Base-by-base conservation (phyloP, 768 basidiomycete species). In the Clavulina sp. region DNA sequence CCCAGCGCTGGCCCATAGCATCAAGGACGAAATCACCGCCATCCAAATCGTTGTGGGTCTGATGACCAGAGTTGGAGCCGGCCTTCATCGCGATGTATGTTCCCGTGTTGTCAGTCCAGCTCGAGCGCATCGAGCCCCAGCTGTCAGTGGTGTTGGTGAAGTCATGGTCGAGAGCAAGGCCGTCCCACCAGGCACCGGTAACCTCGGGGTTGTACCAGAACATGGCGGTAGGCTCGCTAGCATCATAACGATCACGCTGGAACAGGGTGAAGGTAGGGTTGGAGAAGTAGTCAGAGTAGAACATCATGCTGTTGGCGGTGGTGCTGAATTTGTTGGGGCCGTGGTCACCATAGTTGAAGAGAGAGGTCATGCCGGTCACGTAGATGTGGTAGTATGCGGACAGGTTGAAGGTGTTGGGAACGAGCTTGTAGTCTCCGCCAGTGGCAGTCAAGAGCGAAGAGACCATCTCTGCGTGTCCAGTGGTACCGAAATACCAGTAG, bases 31-130 rank as follows among this genome's bases (percentile, higher is more conserved):
- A 99, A 67, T 92, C 88, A 56, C 95, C 95, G 48, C 73, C 76
- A 62, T 99, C 95, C 54, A 97, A 74, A 62, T 96, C 89, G 59
- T 88, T 88, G 66, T 95, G 92, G 0, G 88, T 91, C 68, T 96
- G 89, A 64, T 92, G 91, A 23, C 77, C 76, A 58, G 78, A 75
- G 56, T 80, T 70, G 50, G 69, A 73, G 29, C 93, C 88, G 2
- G 83, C 84, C 69, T 96, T 97, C 65, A 88, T 81, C 2, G 80
- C 93, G 53, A 92, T 77, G 67, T 75, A 96, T 19, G 85, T 60
- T 2, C 86, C 88, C 58, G 81, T 71, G 51, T 73, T 70, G 60
- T 92, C 84, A 7, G 93, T 92, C 91, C 91, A 99, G 54, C 79
- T 82, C 55, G 81, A 84, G 57, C 95, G 73, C 80, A 88, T 91